Conservation (phyloP, 177 flowering plant species). For the Vitis hybrid region DNA sequence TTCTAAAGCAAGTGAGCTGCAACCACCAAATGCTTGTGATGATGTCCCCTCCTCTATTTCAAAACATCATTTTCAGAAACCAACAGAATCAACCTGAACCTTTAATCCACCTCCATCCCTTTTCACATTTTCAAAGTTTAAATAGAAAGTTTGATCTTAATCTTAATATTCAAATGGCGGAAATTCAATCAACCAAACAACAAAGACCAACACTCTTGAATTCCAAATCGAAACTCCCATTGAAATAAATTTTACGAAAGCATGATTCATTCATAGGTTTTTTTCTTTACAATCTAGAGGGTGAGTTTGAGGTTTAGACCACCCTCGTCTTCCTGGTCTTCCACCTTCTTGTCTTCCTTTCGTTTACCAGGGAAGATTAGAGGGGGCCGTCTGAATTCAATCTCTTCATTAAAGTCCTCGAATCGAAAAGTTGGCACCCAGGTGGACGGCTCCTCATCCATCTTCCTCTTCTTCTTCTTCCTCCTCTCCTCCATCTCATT, state of each 20-base stretch:
- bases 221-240: not conserved
- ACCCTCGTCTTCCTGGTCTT: not conserved
- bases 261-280: not conserved
- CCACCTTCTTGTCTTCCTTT: not conserved
- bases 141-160: too few species aligned
- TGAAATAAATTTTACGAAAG: not conserved
- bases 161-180: too few species aligned
- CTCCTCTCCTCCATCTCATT: conserved; percentile 6
- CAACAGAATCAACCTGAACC: too few species aligned
- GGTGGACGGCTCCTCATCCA: not conserved
- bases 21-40: too few species aligned
- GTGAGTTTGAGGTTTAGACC: conserved; percentile 20
- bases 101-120: too few species aligned
- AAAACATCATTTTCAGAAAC: too few species aligned
- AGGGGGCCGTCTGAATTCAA: conserved; percentile 13
- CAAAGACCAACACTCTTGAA: not conserved
- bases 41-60: too few species aligned
- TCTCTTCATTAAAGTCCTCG: conserved; percentile 22
- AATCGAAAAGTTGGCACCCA: conserved; percentile 21
- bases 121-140: too few species aligned
- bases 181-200: too few species aligned
- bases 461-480: conserved; percentile 9
- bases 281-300: conserved; percentile 1
- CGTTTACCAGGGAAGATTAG: not conserved
- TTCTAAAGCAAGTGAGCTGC: too few species aligned